phyloP scores from a whole-genome alignment of 192 early-diverging fungal species.

The Coemansia sp. region DNA sequence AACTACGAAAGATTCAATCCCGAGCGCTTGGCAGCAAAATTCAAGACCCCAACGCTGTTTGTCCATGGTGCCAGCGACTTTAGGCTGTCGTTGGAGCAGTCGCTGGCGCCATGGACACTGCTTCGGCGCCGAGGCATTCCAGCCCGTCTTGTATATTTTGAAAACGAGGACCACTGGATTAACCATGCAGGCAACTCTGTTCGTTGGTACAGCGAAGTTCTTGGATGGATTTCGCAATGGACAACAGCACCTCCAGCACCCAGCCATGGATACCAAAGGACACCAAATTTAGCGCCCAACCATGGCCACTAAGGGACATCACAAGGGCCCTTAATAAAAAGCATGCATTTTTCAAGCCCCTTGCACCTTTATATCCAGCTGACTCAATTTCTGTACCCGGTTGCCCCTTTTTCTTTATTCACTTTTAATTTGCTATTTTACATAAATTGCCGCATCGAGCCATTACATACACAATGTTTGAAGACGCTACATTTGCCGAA shows the following conservation, averaged over 20 bases:
- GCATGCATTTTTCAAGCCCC: not conserved
- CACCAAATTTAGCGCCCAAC: too few relatives aligned
- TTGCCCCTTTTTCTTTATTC: constrained; percentile 2
- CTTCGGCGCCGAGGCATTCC: constrained; percentile 71
- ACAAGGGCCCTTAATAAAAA: not conserved
- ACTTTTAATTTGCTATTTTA: constrained; percentile 6
- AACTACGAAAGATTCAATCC: constrained; percentile 71
- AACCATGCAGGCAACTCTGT: constrained; percentile 74
- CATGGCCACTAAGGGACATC: too few relatives aligned
- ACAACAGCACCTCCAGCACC: not conserved
- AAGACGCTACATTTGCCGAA: constrained; percentile 71
- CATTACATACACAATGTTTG: constrained; percentile 49
- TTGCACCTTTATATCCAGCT: not conserved
- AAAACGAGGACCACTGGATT: constrained; percentile 75
- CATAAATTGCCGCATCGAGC: constrained; percentile 2
- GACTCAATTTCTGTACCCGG: not conserved
- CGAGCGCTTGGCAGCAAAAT: constrained; percentile 63
- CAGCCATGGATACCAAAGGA: not conserved
- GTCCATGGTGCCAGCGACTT: constrained; percentile 74
- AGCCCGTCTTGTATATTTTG: constrained; percentile 72
- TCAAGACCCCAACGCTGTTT: constrained; percentile 77
- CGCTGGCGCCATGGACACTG: constrained; percentile 70
- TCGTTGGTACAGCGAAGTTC: constrained; percentile 71
- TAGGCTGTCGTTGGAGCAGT: constrained; percentile 70
- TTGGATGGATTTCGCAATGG: constrained; percentile 59